Conservation (phyloP, 2,329 filamentous ascomycete genomes). For the Aspergillus sp. region DNA sequence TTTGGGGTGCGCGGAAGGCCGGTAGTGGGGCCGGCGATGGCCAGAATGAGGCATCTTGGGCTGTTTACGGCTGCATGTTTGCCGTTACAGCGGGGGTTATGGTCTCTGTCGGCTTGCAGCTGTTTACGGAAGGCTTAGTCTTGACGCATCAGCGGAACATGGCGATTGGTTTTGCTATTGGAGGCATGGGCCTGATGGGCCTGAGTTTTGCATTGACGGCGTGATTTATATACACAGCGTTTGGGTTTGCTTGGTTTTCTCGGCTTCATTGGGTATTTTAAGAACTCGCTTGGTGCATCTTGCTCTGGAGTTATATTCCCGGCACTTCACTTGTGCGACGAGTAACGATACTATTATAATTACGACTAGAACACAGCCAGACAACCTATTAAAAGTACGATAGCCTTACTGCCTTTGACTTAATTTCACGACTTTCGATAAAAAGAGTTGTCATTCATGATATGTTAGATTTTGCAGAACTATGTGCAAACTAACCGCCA, state of each 20-base stretch:
- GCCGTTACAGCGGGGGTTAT: slow-evolving; percentile 90
- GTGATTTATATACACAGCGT: slow-evolving; percentile 18
- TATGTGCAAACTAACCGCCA: neutral
- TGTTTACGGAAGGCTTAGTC: slow-evolving; percentile 82
- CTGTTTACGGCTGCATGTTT: slow-evolving; percentile 67
- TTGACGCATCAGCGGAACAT: slow-evolving; percentile 57
- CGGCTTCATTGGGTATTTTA: neutral
- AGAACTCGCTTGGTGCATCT: neutral
- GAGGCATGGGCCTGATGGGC: slow-evolving; percentile 80
- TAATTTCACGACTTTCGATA: neutral
- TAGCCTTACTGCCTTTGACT: neutral
- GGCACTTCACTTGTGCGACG: slow-evolving; percentile 6
- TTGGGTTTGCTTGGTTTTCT: slow-evolving; percentile 4
- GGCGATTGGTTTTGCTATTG: slow-evolving; percentile 40
- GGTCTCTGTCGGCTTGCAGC: slow-evolving; percentile 85
- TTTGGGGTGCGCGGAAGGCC: slow-evolving; percentile 65
- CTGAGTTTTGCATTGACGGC: slow-evolving; percentile 82
- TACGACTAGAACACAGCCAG: slow-evolving; percentile 6
- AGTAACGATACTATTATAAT: slow-evolving; percentile 14
- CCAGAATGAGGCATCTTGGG: slow-evolving; percentile 49
- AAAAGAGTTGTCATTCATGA: neutral
- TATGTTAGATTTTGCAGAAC: neutral
- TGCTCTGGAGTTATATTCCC: slow-evolving; percentile 1
- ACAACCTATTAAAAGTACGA: neutral
- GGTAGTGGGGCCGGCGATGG: slow-evolving; percentile 25